These are phyloP conservation scores for Delonix regia DNA, from an alignment of 306 rosid species.

Conservation along the genomic window DNA sequence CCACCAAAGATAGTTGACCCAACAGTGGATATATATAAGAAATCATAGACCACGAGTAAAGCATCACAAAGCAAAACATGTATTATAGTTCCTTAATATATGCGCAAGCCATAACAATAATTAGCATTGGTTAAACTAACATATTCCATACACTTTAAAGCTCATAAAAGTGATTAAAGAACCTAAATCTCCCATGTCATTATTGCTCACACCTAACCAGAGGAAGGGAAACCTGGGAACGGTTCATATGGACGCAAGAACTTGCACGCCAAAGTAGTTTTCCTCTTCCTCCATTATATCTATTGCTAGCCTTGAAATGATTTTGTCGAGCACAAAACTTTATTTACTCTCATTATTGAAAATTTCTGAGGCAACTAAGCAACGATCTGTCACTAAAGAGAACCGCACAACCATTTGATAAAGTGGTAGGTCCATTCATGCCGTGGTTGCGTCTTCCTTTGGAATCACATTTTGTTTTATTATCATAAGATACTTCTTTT, in stretches of 20 bases:
- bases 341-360: slow-evolving; percentile 21
- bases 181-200: not conserved
- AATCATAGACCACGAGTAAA: slow-evolving; percentile 28
- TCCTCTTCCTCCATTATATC: not conserved
- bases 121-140: slow-evolving; percentile 23
- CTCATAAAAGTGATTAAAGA: slow-evolving; percentile 37
- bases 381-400: slow-evolving; percentile 31
- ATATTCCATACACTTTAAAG: slow-evolving; percentile 30
- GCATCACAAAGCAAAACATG: not conserved
- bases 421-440: slow-evolving; percentile 37
- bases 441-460: not conserved
- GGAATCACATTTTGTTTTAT: not conserved
- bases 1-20: slow-evolving; percentile 16
- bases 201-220: not conserved
- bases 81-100: not conserved
- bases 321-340: slow-evolving; percentile 50
- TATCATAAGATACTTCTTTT: slow-evolving; percentile 1
- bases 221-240: not conserved
- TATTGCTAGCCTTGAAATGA: slow-evolving; percentile 39
- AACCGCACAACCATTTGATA: slow-evolving; percentile 22
- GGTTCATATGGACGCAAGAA: not conserved
- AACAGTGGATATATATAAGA: not conserved
- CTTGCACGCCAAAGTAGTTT: not conserved
- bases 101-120: slow-evolving; percentile 15
- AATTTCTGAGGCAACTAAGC: slow-evolving; percentile 28